Conservation (phyloP, 306 rosid genomes). For the Vigna trinervia region DNA sequence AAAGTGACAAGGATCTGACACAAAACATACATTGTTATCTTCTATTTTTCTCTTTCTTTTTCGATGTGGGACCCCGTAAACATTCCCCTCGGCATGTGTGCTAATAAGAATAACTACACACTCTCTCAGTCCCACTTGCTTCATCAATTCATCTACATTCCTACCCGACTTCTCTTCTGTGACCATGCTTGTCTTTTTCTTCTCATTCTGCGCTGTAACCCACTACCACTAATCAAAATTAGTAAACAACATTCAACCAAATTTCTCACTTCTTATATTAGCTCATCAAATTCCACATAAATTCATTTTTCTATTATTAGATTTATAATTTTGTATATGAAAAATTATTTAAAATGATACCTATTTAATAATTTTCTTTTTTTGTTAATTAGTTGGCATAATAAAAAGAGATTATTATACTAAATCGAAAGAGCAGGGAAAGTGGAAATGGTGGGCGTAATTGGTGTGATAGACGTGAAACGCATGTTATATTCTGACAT, state of each 20-base stretch:
- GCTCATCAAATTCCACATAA: too few species aligned
- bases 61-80: slow-evolving; percentile 50
- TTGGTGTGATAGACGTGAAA: too few species aligned
- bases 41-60: neutral
- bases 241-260: too few species aligned
- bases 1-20: slow-evolving; percentile 55
- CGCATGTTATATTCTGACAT: too few species aligned
- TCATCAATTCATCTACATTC: slow-evolving; percentile 46
- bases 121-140: slow-evolving; percentile 48
- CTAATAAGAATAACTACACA: slow-evolving; percentile 56
- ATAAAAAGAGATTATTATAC: too few species aligned
- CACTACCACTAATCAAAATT: slow-evolving; percentile 31
- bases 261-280: too few species aligned
- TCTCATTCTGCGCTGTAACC: slow-evolving; percentile 46
- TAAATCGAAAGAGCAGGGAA: too few species aligned
- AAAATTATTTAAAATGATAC: neutral
- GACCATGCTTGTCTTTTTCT: neutral
- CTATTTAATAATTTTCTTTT: too few species aligned
- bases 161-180: slow-evolving; percentile 29
- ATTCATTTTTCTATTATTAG: neutral
- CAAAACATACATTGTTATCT: slow-evolving; percentile 38
- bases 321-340: neutral
- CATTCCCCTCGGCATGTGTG: slow-evolving; percentile 78
- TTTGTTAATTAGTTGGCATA: too few species aligned
- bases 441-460: too few species aligned